These are phyloP conservation scores for Insectozyma bohioensis DNA, from an alignment of 1,139 yeast species.

Conservation along the genomic window DNA sequence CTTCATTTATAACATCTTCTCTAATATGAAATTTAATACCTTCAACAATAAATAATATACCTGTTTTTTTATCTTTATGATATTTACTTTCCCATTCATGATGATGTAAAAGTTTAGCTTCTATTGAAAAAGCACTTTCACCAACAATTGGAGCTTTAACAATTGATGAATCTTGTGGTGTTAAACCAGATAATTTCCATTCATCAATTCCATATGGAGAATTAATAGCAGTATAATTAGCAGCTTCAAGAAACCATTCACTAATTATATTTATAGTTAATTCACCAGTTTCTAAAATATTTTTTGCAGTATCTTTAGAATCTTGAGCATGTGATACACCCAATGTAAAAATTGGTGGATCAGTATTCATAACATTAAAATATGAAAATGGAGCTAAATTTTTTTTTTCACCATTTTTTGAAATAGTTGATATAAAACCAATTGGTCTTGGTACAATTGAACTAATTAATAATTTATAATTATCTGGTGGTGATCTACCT, in stretches of 20 bases:
- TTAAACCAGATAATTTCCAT: slow-evolving; percentile 56
- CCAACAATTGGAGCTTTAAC: slow-evolving; percentile 60
- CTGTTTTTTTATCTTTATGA: slow-evolving; percentile 36
- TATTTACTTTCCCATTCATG: slow-evolving; percentile 48
- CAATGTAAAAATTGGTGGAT: slow-evolving; percentile 59
- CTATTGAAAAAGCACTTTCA: slow-evolving; percentile 61
- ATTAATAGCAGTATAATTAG: slow-evolving; percentile 48
- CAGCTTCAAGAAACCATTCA: slow-evolving; percentile 68
- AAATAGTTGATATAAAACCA: slow-evolving; percentile 53
- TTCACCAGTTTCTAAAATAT: slow-evolving; percentile 52
- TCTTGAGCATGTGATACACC: slow-evolving; percentile 42
- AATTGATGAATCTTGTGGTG: slow-evolving; percentile 41
- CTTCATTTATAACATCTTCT: slow-evolving; percentile 51
- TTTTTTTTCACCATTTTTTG: slow-evolving; percentile 38
- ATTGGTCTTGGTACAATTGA: slow-evolving; percentile 61
- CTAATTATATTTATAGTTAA: slow-evolving; percentile 58
- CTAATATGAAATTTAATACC: slow-evolving; percentile 59
- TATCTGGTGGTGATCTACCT: slow-evolving; percentile 40
- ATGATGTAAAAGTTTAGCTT: slow-evolving; percentile 45
- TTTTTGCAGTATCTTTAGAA: slow-evolving; percentile 50
- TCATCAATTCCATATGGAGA: slow-evolving; percentile 54
- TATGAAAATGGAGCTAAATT: slow-evolving; percentile 64
- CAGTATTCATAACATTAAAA: slow-evolving; percentile 48
- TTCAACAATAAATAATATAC: slow-evolving; percentile 47
- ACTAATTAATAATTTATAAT: slow-evolving; percentile 51